phyloP scores from a whole-genome alignment of 2,329 filamentous ascomycete genomes.

The Aspergillus felis region DNA sequence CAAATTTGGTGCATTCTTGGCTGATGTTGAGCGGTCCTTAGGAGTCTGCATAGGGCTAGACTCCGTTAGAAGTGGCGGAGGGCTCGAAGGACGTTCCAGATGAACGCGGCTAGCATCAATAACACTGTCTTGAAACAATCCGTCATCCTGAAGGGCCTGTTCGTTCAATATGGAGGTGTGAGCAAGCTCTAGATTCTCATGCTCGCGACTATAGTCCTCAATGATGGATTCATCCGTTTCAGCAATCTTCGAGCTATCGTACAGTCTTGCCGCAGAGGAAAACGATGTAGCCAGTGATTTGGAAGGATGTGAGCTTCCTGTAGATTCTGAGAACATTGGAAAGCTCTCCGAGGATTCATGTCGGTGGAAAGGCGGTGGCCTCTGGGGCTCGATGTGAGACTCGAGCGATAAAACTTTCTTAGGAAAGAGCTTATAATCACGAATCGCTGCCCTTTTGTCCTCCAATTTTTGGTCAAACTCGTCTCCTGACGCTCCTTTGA shows the following conservation, averaged over 20 bases:
- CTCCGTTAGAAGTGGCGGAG: slow-evolving; percentile 34
- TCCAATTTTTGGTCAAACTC: slow-evolving; percentile 39
- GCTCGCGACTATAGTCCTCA: slow-evolving; percentile 1
- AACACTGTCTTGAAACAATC: slow-evolving; percentile 23
- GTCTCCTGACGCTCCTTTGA: slow-evolving; percentile 28
- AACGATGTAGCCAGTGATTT: slow-evolving; percentile 53
- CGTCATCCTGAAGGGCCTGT: slow-evolving; percentile 18
- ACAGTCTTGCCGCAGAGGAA: slow-evolving; percentile 28
- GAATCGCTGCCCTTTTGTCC: slow-evolving; percentile 41
- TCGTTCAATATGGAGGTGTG: slow-evolving; percentile 12
- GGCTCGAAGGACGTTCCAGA: slow-evolving; percentile 44
- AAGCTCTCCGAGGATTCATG: slow-evolving; percentile 61
- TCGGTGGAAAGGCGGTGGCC: slow-evolving; percentile 39
- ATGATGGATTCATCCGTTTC: slow-evolving; percentile 13
- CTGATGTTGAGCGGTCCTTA: slow-evolving; percentile 5
- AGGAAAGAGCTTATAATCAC: slow-evolving; percentile 48
- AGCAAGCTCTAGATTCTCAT: slow-evolving; percentile 9
- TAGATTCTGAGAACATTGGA: slow-evolving; percentile 61
- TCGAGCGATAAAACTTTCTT: slow-evolving; percentile 50
- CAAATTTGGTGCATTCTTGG: slow-evolving; percentile 1
- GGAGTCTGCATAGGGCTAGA: slow-evolving; percentile 25
- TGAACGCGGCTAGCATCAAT: slow-evolving; percentile 26
- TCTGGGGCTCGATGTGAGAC: slow-evolving; percentile 28
- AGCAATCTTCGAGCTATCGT: slow-evolving; percentile 19
- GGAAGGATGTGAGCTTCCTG: slow-evolving; percentile 52